phyloP scores from a whole-genome alignment of 2,329 filamentous ascomycete genomes.

The Hysterium pulicare region DNA sequence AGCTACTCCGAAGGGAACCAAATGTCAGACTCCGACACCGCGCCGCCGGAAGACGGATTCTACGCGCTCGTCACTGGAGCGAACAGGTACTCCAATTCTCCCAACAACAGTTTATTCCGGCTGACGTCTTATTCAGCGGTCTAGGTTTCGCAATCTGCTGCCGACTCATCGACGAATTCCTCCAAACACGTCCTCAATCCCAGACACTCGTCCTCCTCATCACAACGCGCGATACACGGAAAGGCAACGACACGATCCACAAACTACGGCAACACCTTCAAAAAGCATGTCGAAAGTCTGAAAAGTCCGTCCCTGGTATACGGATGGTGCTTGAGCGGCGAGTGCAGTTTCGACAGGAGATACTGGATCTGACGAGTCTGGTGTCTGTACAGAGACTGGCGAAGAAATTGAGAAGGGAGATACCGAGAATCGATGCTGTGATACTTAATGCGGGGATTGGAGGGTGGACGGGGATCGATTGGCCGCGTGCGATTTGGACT shows the following conservation, averaged over 20 bases:
- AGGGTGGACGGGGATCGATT: slow-evolving; percentile 79
- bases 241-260: slow-evolving; percentile 69
- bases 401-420: slow-evolving; percentile 49
- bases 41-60: slow-evolving; percentile 36
- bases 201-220: slow-evolving; percentile 76
- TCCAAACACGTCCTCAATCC: slow-evolving; percentile 61
- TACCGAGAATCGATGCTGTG: slow-evolving; percentile 73
- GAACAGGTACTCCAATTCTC: slow-evolving; percentile 62
- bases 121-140: slow-evolving; percentile 60
- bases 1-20: no score
- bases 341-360: slow-evolving; percentile 55
- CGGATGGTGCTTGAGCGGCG: slow-evolving; percentile 39
- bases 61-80: slow-evolving; percentile 76
- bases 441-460: slow-evolving; percentile 88
- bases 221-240: slow-evolving; percentile 73
- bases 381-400: slow-evolving; percentile 54
- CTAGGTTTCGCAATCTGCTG: slow-evolving; percentile 81
- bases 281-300: slow-evolving; percentile 39
- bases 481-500: slow-evolving; percentile 55
- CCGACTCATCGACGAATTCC: slow-evolving; percentile 86
- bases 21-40: slow-evolving; percentile 1
- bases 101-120: not conserved
- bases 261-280: slow-evolving; percentile 63
- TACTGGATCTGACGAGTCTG: slow-evolving; percentile 56
- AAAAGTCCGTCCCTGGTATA: slow-evolving; percentile 35